A percentile compares a stretch with the other conserved stretches of the same genome.
Evolutionary conservation across 1,284 basidiomycete species (phyloP).

Genomic region (Marasmius sp.): DNA sequence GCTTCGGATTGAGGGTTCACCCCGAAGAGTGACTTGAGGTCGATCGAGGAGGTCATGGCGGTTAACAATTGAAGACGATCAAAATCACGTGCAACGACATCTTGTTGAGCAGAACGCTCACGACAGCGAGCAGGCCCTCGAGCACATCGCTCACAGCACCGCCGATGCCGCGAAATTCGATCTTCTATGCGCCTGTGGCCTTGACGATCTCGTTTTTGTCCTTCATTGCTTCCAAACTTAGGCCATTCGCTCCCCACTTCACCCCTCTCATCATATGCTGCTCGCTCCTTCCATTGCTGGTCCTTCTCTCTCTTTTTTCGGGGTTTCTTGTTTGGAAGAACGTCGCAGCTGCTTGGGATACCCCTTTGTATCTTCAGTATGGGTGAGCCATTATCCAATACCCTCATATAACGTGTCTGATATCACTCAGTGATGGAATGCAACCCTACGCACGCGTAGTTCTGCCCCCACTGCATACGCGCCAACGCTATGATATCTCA

Average conservation of each 20-base stretch:
- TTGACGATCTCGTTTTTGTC: conserved; percentile 16
- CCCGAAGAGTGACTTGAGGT: conserved; percentile 42
- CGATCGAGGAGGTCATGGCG: conserved; percentile 9
- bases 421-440: conserved; percentile 50
- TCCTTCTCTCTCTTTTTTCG: conserved; percentile 58
- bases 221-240: conserved; percentile 31
- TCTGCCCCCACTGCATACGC: conserved; percentile 49
- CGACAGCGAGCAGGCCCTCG: too few species aligned
- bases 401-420: background rate
- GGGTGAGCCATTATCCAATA: conserved; percentile 48
- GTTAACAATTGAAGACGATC: conserved; percentile 12
- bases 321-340: conserved; percentile 73
- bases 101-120: too few species aligned
- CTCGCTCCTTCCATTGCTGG: conserved; percentile 59
- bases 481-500: conserved; percentile 71
- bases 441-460: conserved; percentile 58
- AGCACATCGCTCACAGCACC: too few species aligned
- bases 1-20: conserved; percentile 40
- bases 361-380: conserved; percentile 69
- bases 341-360: conserved; percentile 66
- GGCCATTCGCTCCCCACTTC: conserved; percentile 53
- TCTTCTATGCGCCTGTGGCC: conserved; percentile 15
- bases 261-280: conserved; percentile 61
- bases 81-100: conserved; percentile 5
- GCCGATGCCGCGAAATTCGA: conserved; percentile 7